Conservation (phyloP, 2,329 filamentous ascomycete species). For the Myrmaecium sp. region DNA sequence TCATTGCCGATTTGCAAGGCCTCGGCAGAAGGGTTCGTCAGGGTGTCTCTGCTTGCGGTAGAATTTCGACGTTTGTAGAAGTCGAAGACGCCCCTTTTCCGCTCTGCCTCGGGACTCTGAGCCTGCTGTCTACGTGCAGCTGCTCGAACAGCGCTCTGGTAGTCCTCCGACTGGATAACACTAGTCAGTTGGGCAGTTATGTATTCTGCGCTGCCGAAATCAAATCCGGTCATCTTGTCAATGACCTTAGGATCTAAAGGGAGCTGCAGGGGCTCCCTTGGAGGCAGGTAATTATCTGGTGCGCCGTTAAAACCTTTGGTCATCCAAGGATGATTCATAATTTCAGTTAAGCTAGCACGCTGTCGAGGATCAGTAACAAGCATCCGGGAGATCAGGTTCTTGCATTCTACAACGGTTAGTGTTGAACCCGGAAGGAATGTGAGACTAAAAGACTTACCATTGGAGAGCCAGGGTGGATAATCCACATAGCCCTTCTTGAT, state of each 20-base stretch:
- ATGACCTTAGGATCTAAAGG: conserved; percentile 73
- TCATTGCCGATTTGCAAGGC: conserved; percentile 68
- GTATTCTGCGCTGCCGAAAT: conserved; percentile 75
- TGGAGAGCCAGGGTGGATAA: conserved; percentile 83
- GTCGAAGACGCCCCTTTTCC: conserved; percentile 86
- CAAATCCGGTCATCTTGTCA: conserved; percentile 92
- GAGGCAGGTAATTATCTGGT: conserved; percentile 76
- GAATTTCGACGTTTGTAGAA: conserved; percentile 95
- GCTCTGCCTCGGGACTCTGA: conserved; percentile 42
- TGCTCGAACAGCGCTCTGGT: conserved; percentile 65
- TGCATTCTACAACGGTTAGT: conserved; percentile 51
- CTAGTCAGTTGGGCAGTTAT: conserved; percentile 70
- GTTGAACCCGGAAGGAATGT: conserved; percentile 4
- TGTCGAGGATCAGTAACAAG: conserved; percentile 83
- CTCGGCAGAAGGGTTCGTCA: conserved; percentile 70
- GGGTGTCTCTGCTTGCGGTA: conserved; percentile 70
- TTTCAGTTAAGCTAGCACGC: conserved; percentile 73
- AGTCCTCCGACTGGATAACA: conserved; percentile 85
- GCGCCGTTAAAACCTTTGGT: conserved; percentile 73
- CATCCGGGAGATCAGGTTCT: conserved; percentile 84
- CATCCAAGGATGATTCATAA: conserved; percentile 94
- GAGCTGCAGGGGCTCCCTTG: conserved; percentile 66
- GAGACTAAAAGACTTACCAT: conserved; percentile 41
- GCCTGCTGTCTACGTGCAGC: conserved; percentile 47
- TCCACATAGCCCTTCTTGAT: conserved; percentile 96